Conservation (phyloP, 257 asterid species). For the Nicotiana otophora region DNA sequence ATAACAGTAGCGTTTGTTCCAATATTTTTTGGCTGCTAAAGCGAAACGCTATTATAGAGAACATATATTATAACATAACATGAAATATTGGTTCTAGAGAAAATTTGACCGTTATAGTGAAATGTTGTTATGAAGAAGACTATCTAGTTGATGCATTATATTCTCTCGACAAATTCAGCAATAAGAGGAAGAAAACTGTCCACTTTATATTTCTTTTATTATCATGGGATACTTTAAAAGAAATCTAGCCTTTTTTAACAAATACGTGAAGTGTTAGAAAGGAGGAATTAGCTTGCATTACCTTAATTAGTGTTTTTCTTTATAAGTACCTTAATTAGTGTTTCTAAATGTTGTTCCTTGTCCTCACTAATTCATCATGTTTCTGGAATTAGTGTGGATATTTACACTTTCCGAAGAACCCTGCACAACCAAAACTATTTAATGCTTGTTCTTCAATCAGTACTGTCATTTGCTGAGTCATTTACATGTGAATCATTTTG, state of each 20-base stretch:
- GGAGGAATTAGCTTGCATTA: neutral
- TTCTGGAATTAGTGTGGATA: neutral
- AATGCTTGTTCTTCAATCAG: neutral
- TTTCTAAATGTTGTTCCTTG: neutral
- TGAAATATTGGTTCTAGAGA: too few relatives aligned
- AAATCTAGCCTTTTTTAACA: neutral
- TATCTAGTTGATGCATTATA: neutral
- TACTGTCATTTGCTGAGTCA: neutral
- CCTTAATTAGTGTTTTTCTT: neutral
- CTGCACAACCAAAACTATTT: neutral
- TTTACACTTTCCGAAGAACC: too few relatives aligned
- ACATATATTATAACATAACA: too few relatives aligned
- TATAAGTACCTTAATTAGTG: neutral
- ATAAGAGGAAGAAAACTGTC: neutral
- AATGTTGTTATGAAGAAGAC: too few relatives aligned
- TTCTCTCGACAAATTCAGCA: neutral
- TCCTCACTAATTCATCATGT: neutral
- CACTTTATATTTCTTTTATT: neutral
- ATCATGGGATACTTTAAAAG: neutral
- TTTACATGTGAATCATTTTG: constrained; percentile 12
- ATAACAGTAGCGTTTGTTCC: too few relatives aligned
- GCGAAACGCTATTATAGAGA: too few relatives aligned
- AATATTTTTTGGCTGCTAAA: too few relatives aligned
- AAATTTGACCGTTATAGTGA: too few relatives aligned
- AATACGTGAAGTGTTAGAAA: neutral